Evolutionary conservation across 2,329 filamentous ascomycete genomes (phyloP).

Genomic region (Paradendryphiella salina): DNA sequence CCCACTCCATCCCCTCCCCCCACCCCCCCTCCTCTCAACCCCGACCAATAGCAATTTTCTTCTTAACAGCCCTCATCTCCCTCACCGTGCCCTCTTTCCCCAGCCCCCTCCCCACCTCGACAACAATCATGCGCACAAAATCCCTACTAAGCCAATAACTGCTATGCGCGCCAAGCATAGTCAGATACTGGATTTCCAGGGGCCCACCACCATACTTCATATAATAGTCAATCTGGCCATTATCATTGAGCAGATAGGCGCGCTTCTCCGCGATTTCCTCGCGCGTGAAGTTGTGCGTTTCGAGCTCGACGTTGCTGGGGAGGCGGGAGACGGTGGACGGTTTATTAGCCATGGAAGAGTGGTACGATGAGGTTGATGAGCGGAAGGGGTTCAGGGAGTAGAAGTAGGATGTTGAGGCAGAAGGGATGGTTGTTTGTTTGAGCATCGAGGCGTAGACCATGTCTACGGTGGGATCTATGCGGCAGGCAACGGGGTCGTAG

Average conservation of each 20-base stretch:
- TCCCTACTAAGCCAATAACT: conserved; percentile 90
- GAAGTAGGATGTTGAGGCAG: conserved; percentile 60
- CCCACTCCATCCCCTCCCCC: neutral
- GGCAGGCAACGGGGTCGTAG: conserved; percentile 82
- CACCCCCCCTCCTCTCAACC: neutral
- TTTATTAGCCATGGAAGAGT: conserved; percentile 29
- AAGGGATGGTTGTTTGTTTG: conserved; percentile 78
- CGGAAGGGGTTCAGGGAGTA: conserved; percentile 48
- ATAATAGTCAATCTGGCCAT: conserved; percentile 92
- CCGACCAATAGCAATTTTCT: conserved; percentile 32
- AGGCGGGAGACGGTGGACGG: conserved; percentile 44
- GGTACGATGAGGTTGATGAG: conserved; percentile 28
- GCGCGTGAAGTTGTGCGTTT: conserved; percentile 90
- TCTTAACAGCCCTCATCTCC: conserved; percentile 61
- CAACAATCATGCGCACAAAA: conserved; percentile 85
- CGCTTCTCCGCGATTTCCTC: conserved; percentile 92
- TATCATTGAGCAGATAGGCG: conserved; percentile 87
- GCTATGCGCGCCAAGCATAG: conserved; percentile 94
- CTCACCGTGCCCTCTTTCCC: conserved; percentile 64
- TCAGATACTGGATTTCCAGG: conserved; percentile 92
- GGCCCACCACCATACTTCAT: conserved; percentile 81
- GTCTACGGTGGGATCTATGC: conserved; percentile 89
- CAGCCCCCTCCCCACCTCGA: conserved; percentile 77
- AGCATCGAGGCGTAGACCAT: conserved; percentile 74
- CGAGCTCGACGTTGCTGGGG: conserved; percentile 72